These are phyloP conservation scores for Exophiala lecanii-corni DNA, from an alignment of 2,329 filamentous ascomycete genomes.

Conservation along the genomic window DNA sequence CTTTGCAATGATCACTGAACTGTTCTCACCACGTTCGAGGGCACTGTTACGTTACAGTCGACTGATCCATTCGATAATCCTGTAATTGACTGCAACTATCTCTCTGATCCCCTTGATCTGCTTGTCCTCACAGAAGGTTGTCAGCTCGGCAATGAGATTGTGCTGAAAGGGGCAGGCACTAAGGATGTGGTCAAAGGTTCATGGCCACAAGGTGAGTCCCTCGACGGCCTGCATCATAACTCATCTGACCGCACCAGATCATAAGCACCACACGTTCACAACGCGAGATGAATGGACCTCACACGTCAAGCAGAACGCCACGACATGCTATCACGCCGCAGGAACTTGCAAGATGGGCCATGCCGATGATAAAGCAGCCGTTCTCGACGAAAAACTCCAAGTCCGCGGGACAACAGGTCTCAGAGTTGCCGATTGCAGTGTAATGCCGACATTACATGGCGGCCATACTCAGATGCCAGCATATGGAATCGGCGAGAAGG, in stretches of 20 bases:
- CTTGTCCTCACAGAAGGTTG: slow-evolving; percentile 57
- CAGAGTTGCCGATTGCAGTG: slow-evolving; percentile 51
- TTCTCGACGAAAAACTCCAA: slow-evolving; percentile 50
- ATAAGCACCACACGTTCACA: slow-evolving; percentile 50
- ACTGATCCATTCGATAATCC: slow-evolving; percentile 50
- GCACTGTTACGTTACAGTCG: slow-evolving; percentile 49
- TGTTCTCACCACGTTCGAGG: slow-evolving; percentile 57
- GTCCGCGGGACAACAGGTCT: slow-evolving; percentile 51
- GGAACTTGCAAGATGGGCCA: slow-evolving; percentile 56
- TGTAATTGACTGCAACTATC: slow-evolving; percentile 55
- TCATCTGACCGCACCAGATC: slow-evolving; percentile 31
- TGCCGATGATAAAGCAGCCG: slow-evolving; percentile 44
- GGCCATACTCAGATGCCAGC: slow-evolving; percentile 56
- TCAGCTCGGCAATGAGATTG: slow-evolving; percentile 56
- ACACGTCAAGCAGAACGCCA: slow-evolving; percentile 55
- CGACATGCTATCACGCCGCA: slow-evolving; percentile 56
- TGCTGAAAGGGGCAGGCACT: slow-evolving; percentile 54
- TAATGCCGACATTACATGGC: slow-evolving; percentile 49
- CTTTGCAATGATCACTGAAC: slow-evolving; percentile 55
- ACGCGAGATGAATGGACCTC: slow-evolving; percentile 55
- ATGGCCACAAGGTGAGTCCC: slow-evolving; percentile 45
- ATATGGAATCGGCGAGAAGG: slow-evolving; percentile 55
- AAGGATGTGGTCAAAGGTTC: slow-evolving; percentile 56
- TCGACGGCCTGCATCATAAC: not conserved
- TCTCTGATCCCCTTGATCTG: slow-evolving; percentile 54